phyloP scores from a whole-genome alignment of 805 yeast genomes.

The Candida gorgasii region DNA sequence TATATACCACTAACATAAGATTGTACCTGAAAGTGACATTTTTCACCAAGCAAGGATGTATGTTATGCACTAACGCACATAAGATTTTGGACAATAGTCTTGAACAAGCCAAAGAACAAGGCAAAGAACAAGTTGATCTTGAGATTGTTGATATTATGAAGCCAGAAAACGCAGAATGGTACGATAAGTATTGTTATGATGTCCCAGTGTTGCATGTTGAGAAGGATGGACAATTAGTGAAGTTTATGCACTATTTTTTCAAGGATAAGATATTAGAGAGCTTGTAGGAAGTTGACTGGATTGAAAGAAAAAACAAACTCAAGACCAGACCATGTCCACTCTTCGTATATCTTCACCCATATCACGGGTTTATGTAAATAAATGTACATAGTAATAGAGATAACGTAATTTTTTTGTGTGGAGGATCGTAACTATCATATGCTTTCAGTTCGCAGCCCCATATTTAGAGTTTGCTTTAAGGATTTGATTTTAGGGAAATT shows the following conservation, averaged over 20 bases:
- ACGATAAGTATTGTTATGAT: conserved; percentile 72
- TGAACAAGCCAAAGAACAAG: conserved; percentile 27
- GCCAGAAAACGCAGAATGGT: conserved; percentile 62
- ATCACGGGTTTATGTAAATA: too few species aligned
- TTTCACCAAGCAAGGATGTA: conserved; percentile 70
- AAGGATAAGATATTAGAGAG: conserved; percentile 56
- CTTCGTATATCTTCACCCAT: too few species aligned
- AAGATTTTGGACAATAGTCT: conserved; percentile 47
- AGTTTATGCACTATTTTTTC: conserved; percentile 68
- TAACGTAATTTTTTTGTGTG: too few species aligned
- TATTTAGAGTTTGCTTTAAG: too few species aligned
- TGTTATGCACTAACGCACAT: conserved; percentile 67
- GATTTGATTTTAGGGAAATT: too few species aligned
- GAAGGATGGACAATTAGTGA: conserved; percentile 47
- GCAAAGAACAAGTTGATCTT: conserved; percentile 25
- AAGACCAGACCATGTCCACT: too few species aligned
- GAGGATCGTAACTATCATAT: too few species aligned
- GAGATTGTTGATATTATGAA: conserved; percentile 57
- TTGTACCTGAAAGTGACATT: conserved; percentile 42
- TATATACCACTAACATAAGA: not conserved
- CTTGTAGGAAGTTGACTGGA: conserved; percentile 23
- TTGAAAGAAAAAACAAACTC: too few species aligned
- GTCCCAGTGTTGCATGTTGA: conserved; percentile 77
- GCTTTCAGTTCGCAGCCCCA: too few species aligned
- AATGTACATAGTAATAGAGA: too few species aligned